Evolutionary conservation across 352 stramenopile species (phyloP), one percentile per base, ranked within the genome.

Genomic region (Plasmopara muralis): DNA sequence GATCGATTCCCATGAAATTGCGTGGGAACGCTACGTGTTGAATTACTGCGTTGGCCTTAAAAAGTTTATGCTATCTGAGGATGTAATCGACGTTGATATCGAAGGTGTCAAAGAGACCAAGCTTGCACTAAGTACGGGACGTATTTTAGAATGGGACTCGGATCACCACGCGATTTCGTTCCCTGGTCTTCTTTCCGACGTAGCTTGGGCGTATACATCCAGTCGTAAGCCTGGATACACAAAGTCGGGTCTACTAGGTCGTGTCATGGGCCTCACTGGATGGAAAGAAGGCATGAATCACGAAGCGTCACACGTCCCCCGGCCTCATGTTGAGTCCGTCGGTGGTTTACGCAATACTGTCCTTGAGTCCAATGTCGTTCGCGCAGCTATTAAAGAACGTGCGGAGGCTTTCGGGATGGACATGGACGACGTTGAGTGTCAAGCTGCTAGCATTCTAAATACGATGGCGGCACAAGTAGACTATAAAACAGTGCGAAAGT

Each of bases 91-190:
- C 51, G 79, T 93, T 12, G 80, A 89, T 50, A 81, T 87, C 37
- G 71, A 86, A 35, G 80, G 72, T 10, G 79, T 93, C 9, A 74
- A 78, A 37, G 79, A 95, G 57, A 95, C 83, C 6, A 65, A 91
- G 30, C 73, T 95, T 30, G 82, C 82, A 9, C 66, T 95, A 13
- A 89, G 61, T 47, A 88, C 84, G 0, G 77, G 74, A 4, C 80
- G 85, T 16, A 89, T 95, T 47, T 65, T 93, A 41, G 81, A 75
- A 49, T 95, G 85, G 85, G 85, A 95, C 57, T 77, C 83, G 0
- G 85, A 95, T 60, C 85, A 95, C 53, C 85, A 95, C 62, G 77
- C 74, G 1, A 93, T 95, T 46, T 92, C 80, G 6, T 95, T 95
- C 38, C 85, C 85, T 6, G 79, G 85, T 0, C 48, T 95, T 20